These are phyloP conservation scores for Teunomyces lycoperdinae DNA, from an alignment of 805 yeast species.

Conservation along the genomic window DNA sequence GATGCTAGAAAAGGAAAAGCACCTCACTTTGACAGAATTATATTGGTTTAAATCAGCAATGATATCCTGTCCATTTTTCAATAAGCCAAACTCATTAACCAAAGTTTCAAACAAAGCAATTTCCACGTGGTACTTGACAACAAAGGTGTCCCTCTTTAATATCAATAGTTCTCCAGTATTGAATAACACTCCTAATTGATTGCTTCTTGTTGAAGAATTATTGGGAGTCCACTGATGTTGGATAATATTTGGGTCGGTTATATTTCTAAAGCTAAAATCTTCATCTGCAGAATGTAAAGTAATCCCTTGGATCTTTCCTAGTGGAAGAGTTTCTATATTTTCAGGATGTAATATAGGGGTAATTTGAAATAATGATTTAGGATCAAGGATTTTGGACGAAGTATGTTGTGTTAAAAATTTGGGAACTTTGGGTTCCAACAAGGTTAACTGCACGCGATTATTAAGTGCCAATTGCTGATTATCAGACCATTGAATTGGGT, in stretches of 20 bases:
- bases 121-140: constrained; percentile 22
- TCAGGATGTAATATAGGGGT: constrained; percentile 27
- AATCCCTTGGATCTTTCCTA: constrained; percentile 26
- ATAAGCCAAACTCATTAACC: constrained; percentile 18
- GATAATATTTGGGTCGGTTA: constrained; percentile 32
- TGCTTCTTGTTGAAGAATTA: constrained; percentile 21
- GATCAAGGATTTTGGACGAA: constrained; percentile 14
- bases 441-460: constrained; percentile 27
- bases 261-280: constrained; percentile 26
- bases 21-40: constrained; percentile 21
- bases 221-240: constrained; percentile 35
- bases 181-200: constrained; percentile 31
- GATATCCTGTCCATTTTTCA: constrained; percentile 18
- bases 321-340: constrained; percentile 23
- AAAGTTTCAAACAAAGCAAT: constrained; percentile 27
- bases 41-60: constrained; percentile 18
- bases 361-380: constrained; percentile 24
- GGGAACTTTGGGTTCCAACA: constrained; percentile 40
- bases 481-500: constrained; percentile 34
- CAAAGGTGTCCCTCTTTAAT: constrained; percentile 23
- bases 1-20: constrained; percentile 23
- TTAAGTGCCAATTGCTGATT: constrained; percentile 38
- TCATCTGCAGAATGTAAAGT: constrained; percentile 25
- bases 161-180: constrained; percentile 39
- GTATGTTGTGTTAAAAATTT: constrained; percentile 17